A percentile compares a stretch with the other conserved stretches of the same genome.
These are phyloP conservation scores for Pholiota conissans DNA, from an alignment of 768 basidiomycete species.

Conservation along the genomic window DNA sequence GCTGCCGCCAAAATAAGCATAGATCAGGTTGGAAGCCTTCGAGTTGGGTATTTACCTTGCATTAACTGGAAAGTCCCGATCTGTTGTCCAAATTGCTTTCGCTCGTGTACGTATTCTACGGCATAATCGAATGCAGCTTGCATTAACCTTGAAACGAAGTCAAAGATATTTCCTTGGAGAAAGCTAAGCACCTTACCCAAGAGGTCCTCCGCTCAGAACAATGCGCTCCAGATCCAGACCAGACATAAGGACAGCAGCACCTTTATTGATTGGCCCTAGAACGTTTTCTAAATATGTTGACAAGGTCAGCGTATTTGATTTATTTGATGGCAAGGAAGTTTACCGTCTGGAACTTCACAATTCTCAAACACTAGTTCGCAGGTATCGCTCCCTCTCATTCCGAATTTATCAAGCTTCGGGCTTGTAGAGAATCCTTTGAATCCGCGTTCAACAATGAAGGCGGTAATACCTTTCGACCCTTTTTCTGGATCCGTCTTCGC, in stretches of 20 bases:
- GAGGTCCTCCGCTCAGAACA: constrained; percentile 88
- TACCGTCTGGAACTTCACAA: constrained; percentile 87
- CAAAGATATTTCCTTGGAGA: constrained; percentile 7
- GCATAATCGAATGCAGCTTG: constrained; percentile 91
- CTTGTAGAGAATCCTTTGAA: constrained; percentile 87
- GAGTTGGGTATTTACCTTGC: constrained; percentile 69
- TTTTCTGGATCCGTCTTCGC: constrained; percentile 81
- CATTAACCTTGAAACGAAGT: constrained; percentile 62
- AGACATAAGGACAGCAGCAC: constrained; percentile 90
- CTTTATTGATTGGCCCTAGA: constrained; percentile 76
- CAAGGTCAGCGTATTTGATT: constrained; percentile 6
- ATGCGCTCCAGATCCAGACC: constrained; percentile 91
- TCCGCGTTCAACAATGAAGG: constrained; percentile 85
- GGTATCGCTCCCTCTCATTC: constrained; percentile 95
- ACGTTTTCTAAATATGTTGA: constrained; percentile 67
- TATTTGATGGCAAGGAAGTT: constrained; percentile 9
- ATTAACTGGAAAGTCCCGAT: constrained; percentile 93
- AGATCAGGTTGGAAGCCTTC: background rate
- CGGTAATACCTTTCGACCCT: constrained; percentile 86
- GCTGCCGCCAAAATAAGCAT: constrained; percentile 37
- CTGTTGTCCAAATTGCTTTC: constrained; percentile 87
- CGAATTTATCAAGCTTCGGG: constrained; percentile 92
- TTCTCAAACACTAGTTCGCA: constrained; percentile 92
- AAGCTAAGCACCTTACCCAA: constrained; percentile 56
- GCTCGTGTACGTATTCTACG: constrained; percentile 87